These are phyloP conservation scores for Eruca vesicaria DNA, from an alignment of 441 rosid species.

Conservation along the genomic window DNA sequence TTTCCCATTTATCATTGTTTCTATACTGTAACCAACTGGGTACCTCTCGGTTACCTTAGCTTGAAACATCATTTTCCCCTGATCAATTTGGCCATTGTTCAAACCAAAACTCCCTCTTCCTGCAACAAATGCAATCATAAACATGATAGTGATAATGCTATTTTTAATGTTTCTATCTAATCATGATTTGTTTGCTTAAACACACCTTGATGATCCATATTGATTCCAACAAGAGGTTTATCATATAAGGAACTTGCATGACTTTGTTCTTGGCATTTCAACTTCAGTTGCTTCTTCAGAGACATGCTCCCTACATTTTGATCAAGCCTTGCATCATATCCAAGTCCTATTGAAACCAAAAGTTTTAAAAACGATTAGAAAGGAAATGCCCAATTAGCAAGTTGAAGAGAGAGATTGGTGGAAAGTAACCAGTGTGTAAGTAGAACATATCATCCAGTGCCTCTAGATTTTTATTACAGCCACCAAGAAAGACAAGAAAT, in stretches of 20 bases:
- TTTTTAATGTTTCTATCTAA: background rate
- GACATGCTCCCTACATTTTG: slow-evolving; percentile 68
- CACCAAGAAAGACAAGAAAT: slow-evolving; percentile 79
- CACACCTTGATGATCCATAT: slow-evolving; percentile 43
- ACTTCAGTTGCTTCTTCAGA: slow-evolving; percentile 83
- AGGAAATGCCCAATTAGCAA: background rate
- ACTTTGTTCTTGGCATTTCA: slow-evolving; percentile 88
- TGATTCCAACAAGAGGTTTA: slow-evolving; percentile 53
- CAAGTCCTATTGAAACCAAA: slow-evolving; percentile 52
- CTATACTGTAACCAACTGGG: slow-evolving; percentile 76
- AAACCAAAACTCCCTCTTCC: slow-evolving; percentile 50
- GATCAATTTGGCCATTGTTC: slow-evolving; percentile 39
- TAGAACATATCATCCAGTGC: slow-evolving; percentile 92
- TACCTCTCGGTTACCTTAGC: slow-evolving; percentile 81
- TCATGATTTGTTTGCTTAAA: slow-evolving; percentile 34
- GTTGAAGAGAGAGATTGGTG: slow-evolving; percentile 18
- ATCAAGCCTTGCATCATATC: slow-evolving; percentile 48
- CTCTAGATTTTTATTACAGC: slow-evolving; percentile 91
- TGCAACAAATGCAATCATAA: slow-evolving; percentile 33
- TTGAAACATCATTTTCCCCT: slow-evolving; percentile 81
- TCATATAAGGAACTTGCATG: slow-evolving; percentile 47
- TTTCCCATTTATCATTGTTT: slow-evolving; percentile 86
- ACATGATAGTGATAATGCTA: background rate
- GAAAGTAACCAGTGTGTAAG: slow-evolving; percentile 70
- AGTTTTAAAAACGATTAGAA: slow-evolving; percentile 2